Conservation (phyloP, 345 rosid genomes). For the Leavenworthia alabamica region DNA sequence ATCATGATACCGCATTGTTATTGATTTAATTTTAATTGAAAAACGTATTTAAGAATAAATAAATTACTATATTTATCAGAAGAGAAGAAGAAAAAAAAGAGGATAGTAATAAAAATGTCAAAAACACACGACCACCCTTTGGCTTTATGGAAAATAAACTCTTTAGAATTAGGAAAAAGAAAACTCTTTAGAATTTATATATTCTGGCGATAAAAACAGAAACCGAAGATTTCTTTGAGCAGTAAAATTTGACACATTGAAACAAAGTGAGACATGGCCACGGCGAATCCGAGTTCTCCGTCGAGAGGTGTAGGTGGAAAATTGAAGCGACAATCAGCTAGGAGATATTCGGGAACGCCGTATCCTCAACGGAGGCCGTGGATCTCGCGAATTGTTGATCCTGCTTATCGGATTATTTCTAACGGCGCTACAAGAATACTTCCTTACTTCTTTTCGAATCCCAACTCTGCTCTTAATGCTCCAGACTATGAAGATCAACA, state of each 20-base stretch:
- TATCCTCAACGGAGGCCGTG: constrained; percentile 53
- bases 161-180: neutral
- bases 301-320: constrained; percentile 63
- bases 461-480: constrained; percentile 39
- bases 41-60: neutral
- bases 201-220: neutral
- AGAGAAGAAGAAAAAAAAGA: no score
- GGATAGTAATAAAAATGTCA: no score
- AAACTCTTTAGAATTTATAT: neutral
- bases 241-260: neutral
- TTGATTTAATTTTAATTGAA: neutral
- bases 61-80: no score
- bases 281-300: neutral
- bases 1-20: neutral
- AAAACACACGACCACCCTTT: no score
- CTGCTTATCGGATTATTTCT: constrained; percentile 62
- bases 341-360: constrained; percentile 45
- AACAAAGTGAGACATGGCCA: constrained; percentile 23
- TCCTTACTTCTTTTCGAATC: constrained; percentile 56
- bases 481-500: constrained; percentile 21
- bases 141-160: no score
- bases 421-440: constrained; percentile 61
- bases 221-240: neutral
- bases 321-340: constrained; percentile 37
- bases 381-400: constrained; percentile 75